Evolutionary conservation across 805 yeast species (phyloP).

Genomic region (Ogataea ramenticola): DNA sequence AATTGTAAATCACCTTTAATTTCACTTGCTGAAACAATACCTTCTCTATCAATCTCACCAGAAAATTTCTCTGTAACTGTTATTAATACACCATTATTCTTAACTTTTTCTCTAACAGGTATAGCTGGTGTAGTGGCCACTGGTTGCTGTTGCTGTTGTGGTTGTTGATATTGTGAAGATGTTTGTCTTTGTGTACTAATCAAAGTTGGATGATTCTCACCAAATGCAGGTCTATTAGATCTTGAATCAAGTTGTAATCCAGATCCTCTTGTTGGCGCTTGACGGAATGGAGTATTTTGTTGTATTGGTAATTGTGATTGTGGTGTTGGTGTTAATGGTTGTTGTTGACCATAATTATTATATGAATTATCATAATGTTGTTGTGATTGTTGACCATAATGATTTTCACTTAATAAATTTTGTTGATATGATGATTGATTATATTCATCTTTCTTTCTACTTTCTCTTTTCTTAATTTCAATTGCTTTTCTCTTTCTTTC

Average conservation of each 20-base stretch:
- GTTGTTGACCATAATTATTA: background rate
- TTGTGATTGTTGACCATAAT: no score
- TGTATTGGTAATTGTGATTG: background rate
- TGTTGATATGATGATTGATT: constrained; percentile 9
- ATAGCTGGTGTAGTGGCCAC: constrained; percentile 8
- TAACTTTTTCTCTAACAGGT: constrained; percentile 26
- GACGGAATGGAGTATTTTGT: background rate
- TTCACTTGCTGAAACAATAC: constrained; percentile 61
- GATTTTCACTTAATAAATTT: background rate
- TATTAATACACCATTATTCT: constrained; percentile 74
- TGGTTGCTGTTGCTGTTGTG: constrained; percentile 9
- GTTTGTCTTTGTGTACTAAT: constrained; percentile 20
- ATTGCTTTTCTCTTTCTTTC: constrained; percentile 94
- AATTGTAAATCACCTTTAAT: constrained; percentile 87
- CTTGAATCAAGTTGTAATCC: constrained; percentile 76
- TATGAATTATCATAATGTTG: no score
- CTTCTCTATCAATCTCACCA: constrained; percentile 80
- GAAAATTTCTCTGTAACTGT: constrained; percentile 69
- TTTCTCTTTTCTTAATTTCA: constrained; percentile 76
- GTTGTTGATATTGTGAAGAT: constrained; percentile 17
- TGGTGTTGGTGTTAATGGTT: background rate
- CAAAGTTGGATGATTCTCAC: constrained; percentile 18
- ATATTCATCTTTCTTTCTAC: constrained; percentile 46
- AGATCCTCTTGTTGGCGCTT: constrained; percentile 46
- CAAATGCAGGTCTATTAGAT: constrained; percentile 13